Evolutionary conservation across 768 basidiomycete genomes (phyloP).

Genomic region (Leccinum broughii): DNA sequence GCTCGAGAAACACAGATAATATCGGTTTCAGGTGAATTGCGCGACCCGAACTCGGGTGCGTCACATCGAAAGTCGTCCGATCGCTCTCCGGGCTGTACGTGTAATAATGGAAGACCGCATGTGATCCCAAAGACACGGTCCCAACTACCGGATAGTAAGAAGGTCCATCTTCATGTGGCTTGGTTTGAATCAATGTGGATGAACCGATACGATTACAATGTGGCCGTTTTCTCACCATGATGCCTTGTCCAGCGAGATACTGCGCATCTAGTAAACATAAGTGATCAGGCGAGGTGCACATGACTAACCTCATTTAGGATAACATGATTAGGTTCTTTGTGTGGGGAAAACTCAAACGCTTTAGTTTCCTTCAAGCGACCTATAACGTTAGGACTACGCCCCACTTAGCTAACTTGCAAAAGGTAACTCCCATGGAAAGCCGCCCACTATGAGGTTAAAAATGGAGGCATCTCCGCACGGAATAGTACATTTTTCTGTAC

Average conservation of each 20-base stretch:
- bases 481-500: slow-evolving; percentile 68
- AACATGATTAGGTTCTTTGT: slow-evolving; percentile 80
- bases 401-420: slow-evolving; percentile 8
- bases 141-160: slow-evolving; percentile 86
- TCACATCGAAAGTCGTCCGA: slow-evolving; percentile 17
- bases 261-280: slow-evolving; percentile 31
- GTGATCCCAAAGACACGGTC: slow-evolving; percentile 86
- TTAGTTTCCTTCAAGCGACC: slow-evolving; percentile 64
- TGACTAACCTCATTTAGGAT: slow-evolving; percentile 77
- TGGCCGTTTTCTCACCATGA: slow-evolving; percentile 61
- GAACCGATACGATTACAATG: slow-evolving; percentile 9
- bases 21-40: slow-evolving; percentile 65
- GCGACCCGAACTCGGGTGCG: slow-evolving; percentile 41
- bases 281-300: slow-evolving; percentile 1
- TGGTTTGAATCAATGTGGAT: slow-evolving; percentile 10
- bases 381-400: slow-evolving; percentile 76
- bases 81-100: slow-evolving; percentile 43
- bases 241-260: slow-evolving; percentile 91
- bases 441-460: slow-evolving; percentile 65
- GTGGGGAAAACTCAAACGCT: slow-evolving; percentile 61
- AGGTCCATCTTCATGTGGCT: slow-evolving; percentile 95
- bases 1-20: slow-evolving; percentile 77
- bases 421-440: slow-evolving; percentile 2
- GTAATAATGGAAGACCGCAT: slow-evolving; percentile 83
- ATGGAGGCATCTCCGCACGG: slow-evolving; percentile 67